Evolutionary conservation across 2,329 filamentous ascomycete genomes (phyloP).

Genomic region (Nakataea oryzae): DNA sequence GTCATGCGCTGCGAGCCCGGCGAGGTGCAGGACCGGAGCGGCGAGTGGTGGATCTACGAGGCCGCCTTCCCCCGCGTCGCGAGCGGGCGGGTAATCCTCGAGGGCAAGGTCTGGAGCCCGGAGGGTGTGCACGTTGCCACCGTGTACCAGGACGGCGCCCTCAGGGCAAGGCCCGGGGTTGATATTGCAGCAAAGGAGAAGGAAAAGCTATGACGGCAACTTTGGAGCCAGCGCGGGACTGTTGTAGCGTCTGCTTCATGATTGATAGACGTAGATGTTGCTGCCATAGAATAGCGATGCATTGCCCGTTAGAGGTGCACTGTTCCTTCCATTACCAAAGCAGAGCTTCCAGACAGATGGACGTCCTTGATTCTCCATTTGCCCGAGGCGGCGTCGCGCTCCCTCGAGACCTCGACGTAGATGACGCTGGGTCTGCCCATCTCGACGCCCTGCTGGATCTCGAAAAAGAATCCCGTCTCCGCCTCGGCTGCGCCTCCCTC

Average conservation of each 20-base stretch:
- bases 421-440: conserved; percentile 51
- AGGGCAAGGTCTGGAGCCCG: conserved; percentile 44
- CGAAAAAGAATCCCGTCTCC: conserved; percentile 20
- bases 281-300: neutral
- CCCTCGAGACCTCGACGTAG: conserved; percentile 27
- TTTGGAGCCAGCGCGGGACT: neutral
- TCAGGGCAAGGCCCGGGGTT: conserved; percentile 17
- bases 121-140: conserved; percentile 40
- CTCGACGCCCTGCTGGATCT: conserved; percentile 56
- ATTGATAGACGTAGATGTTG: neutral
- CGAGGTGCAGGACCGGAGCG: conserved; percentile 3
- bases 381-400: conserved; percentile 1
- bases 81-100: conserved; percentile 34
- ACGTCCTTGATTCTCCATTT: conserved; percentile 13
- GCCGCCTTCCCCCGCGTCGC: conserved; percentile 34
- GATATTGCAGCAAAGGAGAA: conserved; percentile 2
- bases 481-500: conserved; percentile 10
- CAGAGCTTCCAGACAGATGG: conserved; percentile 17
- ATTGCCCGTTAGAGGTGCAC: conserved; percentile 8
- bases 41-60: conserved; percentile 45
- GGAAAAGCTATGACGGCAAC: conserved; percentile 14
- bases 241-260: neutral
- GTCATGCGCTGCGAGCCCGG: conserved; percentile 25
- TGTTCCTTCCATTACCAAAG: conserved; percentile 18
- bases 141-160: conserved; percentile 42